Evolutionary conservation across 805 yeast genomes (phyloP).

Genomic region (Saccharomycopsis sp.): DNA sequence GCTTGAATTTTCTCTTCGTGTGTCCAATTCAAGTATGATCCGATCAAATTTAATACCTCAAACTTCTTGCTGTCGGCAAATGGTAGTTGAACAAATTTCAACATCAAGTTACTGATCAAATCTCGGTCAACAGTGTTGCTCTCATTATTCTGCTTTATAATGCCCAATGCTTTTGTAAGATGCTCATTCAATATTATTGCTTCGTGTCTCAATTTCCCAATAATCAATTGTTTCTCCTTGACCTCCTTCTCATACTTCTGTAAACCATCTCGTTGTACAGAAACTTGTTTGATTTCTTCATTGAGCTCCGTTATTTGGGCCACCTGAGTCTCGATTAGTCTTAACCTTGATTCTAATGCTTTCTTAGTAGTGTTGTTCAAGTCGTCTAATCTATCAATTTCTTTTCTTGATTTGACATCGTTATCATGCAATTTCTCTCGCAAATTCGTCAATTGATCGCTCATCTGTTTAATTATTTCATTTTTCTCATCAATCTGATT

Average conservation of each 20-base stretch:
- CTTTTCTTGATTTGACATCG: neutral
- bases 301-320: conserved; percentile 25
- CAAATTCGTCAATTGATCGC: neutral
- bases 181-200: conserved; percentile 92
- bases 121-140: conserved; percentile 82
- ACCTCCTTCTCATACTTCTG: conserved; percentile 44
- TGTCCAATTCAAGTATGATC: conserved; percentile 84
- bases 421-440: conserved; percentile 1
- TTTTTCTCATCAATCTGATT: conserved; percentile 24
- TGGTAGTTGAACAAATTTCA: conserved; percentile 80
- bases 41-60: conserved; percentile 79
- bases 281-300: conserved; percentile 24
- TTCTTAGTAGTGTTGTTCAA: conserved; percentile 11
- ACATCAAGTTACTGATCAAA: conserved; percentile 74
- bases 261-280: conserved; percentile 23
- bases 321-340: conserved; percentile 27
- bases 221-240: conserved; percentile 64
- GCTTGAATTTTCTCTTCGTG: conserved; percentile 71
- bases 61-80: conserved; percentile 92
- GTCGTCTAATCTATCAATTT: neutral
- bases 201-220: conserved; percentile 92
- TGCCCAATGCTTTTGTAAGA: conserved; percentile 81
- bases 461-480: conserved; percentile 19
- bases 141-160: conserved; percentile 71
- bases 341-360: conserved; percentile 25